Conservation (phyloP, 2,329 filamentous ascomycete species). For the Albophoma yamanashiensis region DNA sequence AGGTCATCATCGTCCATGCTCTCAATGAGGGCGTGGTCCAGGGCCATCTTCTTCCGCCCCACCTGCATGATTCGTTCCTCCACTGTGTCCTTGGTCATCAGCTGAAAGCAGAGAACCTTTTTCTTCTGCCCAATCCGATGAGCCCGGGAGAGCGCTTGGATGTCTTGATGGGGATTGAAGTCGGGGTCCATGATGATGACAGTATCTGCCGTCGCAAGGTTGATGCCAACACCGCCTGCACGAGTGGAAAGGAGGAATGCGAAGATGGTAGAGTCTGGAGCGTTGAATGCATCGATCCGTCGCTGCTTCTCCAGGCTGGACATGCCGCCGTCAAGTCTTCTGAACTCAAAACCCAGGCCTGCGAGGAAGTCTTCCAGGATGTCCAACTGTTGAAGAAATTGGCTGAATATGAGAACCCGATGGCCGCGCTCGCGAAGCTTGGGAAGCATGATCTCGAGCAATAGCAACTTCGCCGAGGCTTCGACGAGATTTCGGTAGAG, state of each 20-base stretch:
- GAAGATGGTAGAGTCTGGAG: conserved; percentile 70
- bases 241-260: conserved; percentile 89
- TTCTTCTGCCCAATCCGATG: conserved; percentile 95
- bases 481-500: conserved; percentile 78
- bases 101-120: conserved; percentile 89
- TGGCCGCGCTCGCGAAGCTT: conserved; percentile 80
- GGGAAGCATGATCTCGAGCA: conserved; percentile 77
- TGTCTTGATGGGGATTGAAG: conserved; percentile 96
- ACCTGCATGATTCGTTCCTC: conserved; percentile 97
- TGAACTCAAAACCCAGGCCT: conserved; percentile 60
- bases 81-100: conserved; percentile 79
- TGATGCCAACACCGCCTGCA: conserved; percentile 94
- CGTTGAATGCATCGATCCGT: conserved; percentile 89
- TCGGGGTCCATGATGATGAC: conserved; percentile 97
- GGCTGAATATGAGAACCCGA: conserved; percentile 88
- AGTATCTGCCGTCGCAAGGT: conserved; percentile 90
- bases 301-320: conserved; percentile 82
- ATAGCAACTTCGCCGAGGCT: conserved; percentile 78
- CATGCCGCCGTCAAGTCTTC: conserved; percentile 78
- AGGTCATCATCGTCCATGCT: conserved; percentile 80
- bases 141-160: conserved; percentile 87
- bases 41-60: conserved; percentile 87
- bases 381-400: conserved; percentile 81
- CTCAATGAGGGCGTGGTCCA: conserved; percentile 92
- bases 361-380: conserved; percentile 87